phyloP scores from a whole-genome alignment of 2,329 filamentous ascomycete genomes.

The Rutstroemia sp. region DNA sequence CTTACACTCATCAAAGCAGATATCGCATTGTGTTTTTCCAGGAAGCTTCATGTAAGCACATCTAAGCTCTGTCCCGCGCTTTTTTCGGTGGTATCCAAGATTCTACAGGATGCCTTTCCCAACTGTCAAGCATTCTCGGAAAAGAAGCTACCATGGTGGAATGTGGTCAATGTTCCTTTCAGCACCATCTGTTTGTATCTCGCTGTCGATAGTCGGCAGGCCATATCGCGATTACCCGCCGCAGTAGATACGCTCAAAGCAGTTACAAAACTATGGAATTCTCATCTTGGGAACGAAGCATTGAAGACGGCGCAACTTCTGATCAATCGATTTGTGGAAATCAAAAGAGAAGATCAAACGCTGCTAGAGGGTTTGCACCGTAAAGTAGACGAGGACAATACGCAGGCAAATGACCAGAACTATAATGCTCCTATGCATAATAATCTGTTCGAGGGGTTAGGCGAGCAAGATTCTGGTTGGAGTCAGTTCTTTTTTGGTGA shows the following conservation, averaged over 20 bases:
- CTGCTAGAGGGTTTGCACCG: constrained; percentile 16
- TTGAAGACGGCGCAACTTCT: constrained; percentile 18
- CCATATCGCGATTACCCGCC: constrained; percentile 13
- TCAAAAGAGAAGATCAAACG: constrained; percentile 12
- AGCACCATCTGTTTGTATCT: constrained; percentile 19
- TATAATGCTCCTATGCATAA: neutral
- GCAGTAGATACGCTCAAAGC: constrained; percentile 16
- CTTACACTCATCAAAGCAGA: constrained; percentile 14
- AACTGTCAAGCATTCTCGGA: constrained; percentile 10
- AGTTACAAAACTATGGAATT: constrained; percentile 11
- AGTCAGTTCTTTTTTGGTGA: constrained; percentile 1
- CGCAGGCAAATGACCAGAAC: neutral
- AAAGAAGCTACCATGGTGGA: constrained; percentile 19
- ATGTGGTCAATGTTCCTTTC: constrained; percentile 17
- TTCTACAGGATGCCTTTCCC: constrained; percentile 16
- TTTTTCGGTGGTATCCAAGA: constrained; percentile 6
- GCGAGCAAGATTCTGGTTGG: neutral
- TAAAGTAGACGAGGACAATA: constrained; percentile 5
- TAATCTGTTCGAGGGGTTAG: neutral
- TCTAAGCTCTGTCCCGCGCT: constrained; percentile 1
- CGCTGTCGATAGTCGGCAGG: constrained; percentile 15
- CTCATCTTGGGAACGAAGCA: constrained; percentile 18
- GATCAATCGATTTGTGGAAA: constrained; percentile 17
- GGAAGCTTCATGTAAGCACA: constrained; percentile 8
- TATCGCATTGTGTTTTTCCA: constrained; percentile 16